A percentile compares a stretch with the other conserved stretches of the same genome.
Conservation (phyloP, 768 basidiomycete genomes). For the Tulasnella sp. region DNA sequence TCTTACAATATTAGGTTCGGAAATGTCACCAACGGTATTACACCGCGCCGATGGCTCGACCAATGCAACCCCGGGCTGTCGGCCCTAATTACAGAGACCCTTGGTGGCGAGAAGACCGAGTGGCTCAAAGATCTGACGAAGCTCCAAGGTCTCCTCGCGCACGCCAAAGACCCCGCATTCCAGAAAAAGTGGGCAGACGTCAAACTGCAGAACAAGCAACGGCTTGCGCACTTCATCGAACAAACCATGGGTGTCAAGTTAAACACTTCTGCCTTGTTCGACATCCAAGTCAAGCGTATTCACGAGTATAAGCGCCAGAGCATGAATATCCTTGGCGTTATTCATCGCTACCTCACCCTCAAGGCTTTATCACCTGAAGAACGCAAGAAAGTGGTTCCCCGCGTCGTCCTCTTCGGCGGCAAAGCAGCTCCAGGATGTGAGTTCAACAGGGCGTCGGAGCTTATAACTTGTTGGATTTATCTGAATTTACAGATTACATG, state of each 20-base stretch:
- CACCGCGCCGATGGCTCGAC: slow-evolving; percentile 89
- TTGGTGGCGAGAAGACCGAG: slow-evolving; percentile 64
- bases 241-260: slow-evolving; percentile 64
- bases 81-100: slow-evolving; percentile 77
- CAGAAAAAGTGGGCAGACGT: slow-evolving; percentile 75
- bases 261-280: slow-evolving; percentile 77
- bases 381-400: slow-evolving; percentile 76
- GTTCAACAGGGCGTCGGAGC: slow-evolving; percentile 36
- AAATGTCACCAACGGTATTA: slow-evolving; percentile 95
- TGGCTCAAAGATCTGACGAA: slow-evolving; percentile 84
- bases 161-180: slow-evolving; percentile 70
- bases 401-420: slow-evolving; percentile 92
- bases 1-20: slow-evolving; percentile 51
- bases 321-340: slow-evolving; percentile 86
- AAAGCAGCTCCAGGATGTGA: slow-evolving; percentile 92
- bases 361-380: slow-evolving; percentile 76
- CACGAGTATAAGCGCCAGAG: slow-evolving; percentile 97
- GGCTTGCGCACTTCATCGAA: slow-evolving; percentile 73
- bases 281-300: slow-evolving; percentile 79
- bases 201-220: slow-evolving; percentile 88
- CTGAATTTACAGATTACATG: slow-evolving; percentile 88
- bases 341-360: slow-evolving; percentile 76
- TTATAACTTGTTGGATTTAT: slow-evolving; percentile 65
- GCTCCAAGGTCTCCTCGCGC: slow-evolving; percentile 69
- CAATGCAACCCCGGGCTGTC: slow-evolving; percentile 88